These are phyloP conservation scores for Apocynum venetum DNA, from an alignment of 257 asterid genomes.

Conservation along the genomic window DNA sequence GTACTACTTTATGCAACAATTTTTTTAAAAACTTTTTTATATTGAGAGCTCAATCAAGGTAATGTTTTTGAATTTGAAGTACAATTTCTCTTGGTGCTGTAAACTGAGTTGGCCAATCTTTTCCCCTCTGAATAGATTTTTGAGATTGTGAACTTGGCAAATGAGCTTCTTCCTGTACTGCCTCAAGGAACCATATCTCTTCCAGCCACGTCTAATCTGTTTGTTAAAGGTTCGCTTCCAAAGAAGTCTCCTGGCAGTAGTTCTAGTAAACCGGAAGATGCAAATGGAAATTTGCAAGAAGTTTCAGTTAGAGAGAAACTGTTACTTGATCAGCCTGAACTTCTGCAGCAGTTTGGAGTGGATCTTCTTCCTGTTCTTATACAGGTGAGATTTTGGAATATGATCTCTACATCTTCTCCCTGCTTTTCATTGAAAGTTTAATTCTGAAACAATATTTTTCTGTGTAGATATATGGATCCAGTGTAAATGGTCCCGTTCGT, in stretches of 20 bases:
- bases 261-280: slow-evolving; percentile 67
- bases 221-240: slow-evolving; percentile 52
- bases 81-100: neutral
- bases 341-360: slow-evolving; percentile 85
- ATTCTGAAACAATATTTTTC: slow-evolving; percentile 2
- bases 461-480: slow-evolving; percentile 91
- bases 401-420: neutral
- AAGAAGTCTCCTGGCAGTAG: slow-evolving; percentile 62
- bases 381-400: slow-evolving; percentile 53
- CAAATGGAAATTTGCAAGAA: slow-evolving; percentile 50
- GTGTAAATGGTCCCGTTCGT: slow-evolving; percentile 96
- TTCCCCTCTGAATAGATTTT: slow-evolving; percentile 48
- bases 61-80: neutral
- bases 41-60: neutral
- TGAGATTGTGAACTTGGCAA: slow-evolving; percentile 98
- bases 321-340: slow-evolving; percentile 88
- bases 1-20: neutral
- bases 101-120: slow-evolving; percentile 1
- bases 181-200: slow-evolving; percentile 93
- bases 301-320: slow-evolving; percentile 73
- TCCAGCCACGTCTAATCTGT: slow-evolving; percentile 59
- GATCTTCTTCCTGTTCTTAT: slow-evolving; percentile 89
- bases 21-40: neutral
- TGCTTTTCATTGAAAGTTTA: slow-evolving; percentile 1
- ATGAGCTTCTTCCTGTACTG: slow-evolving; percentile 95